These are phyloP conservation scores for Calocera cornea DNA, from an alignment of 768 basidiomycete genomes.

Conservation along the genomic window DNA sequence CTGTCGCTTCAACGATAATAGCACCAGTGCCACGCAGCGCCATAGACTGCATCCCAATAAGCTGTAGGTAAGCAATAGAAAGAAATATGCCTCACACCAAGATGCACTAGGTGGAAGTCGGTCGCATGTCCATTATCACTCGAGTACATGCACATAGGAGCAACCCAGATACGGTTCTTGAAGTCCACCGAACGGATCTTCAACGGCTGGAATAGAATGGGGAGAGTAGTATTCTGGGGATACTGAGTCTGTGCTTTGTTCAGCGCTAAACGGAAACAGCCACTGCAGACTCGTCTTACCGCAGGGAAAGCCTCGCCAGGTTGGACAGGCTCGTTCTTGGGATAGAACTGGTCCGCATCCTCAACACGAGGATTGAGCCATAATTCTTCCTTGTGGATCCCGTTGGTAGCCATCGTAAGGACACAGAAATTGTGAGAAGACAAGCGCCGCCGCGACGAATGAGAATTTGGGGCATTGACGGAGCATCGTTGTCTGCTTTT, in stretches of 20 bases:
- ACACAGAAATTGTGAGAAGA: neutral
- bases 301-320: neutral
- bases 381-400: neutral
- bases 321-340: neutral
- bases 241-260: conserved; percentile 23
- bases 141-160: conserved; percentile 78
- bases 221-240: conserved; percentile 37
- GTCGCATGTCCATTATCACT: conserved; percentile 60
- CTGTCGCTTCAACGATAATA: conserved; percentile 61
- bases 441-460: too few species aligned
- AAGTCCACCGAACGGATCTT: conserved; percentile 47
- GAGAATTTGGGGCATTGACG: too few species aligned
- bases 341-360: neutral
- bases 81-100: conserved; percentile 34
- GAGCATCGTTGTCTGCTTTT: too few species aligned
- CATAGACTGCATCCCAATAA: neutral
- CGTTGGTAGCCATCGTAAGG: neutral
- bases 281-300: neutral
- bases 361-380: neutral
- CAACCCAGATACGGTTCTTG: conserved; percentile 64
- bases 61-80: neutral
- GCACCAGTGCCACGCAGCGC: conserved; percentile 59
- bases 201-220: conserved; percentile 52
- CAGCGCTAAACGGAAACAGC: neutral
- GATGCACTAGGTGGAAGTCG: conserved; percentile 72